A percentile compares a stretch with the other conserved stretches of the same genome.
Conservation (phyloP, 371 early-diverging fungal species). For the Mucor plumbeus region DNA sequence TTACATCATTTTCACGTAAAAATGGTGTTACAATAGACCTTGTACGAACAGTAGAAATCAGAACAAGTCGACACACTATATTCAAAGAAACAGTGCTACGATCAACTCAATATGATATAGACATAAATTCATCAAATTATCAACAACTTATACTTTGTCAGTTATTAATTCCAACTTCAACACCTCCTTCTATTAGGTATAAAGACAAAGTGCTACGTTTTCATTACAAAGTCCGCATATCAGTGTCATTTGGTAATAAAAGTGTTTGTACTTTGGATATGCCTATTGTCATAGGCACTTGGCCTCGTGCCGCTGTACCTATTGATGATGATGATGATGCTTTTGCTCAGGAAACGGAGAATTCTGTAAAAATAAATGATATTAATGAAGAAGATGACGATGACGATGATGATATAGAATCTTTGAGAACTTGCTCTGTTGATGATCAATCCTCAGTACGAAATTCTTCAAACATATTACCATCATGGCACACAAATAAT, state of each 20-base stretch:
- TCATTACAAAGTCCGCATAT: constrained; percentile 42
- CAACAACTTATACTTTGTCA: constrained; percentile 37
- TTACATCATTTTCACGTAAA: constrained; percentile 34
- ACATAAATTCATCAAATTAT: constrained; percentile 14
- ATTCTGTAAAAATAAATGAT: background rate
- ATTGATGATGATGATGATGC: constrained; percentile 54
- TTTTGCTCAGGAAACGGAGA: constrained; percentile 13
- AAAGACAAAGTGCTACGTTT: constrained; percentile 43
- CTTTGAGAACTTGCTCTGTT: constrained; percentile 9
- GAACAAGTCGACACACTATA: constrained; percentile 29
- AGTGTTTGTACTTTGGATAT: constrained; percentile 31
- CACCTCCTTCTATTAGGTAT: constrained; percentile 50
- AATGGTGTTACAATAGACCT: constrained; percentile 40
- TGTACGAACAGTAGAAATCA: constrained; percentile 42
- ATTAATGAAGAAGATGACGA: background rate
- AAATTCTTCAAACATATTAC: constrained; percentile 7
- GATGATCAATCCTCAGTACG: constrained; percentile 9
- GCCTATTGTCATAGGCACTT: constrained; percentile 53
- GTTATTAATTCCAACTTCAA: constrained; percentile 50
- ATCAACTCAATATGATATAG: constrained; percentile 18
- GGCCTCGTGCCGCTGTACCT: constrained; percentile 51
- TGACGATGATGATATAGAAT: constrained; percentile 18
- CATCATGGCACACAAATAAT: constrained; percentile 18
- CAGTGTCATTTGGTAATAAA: constrained; percentile 20
- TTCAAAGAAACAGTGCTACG: constrained; percentile 26